Percentiles rank a stretch among this genome's conserved stretches.
Conservation (phyloP, 495 filamentous ascomycete genomes). For the Xylaria palmicola region DNA sequence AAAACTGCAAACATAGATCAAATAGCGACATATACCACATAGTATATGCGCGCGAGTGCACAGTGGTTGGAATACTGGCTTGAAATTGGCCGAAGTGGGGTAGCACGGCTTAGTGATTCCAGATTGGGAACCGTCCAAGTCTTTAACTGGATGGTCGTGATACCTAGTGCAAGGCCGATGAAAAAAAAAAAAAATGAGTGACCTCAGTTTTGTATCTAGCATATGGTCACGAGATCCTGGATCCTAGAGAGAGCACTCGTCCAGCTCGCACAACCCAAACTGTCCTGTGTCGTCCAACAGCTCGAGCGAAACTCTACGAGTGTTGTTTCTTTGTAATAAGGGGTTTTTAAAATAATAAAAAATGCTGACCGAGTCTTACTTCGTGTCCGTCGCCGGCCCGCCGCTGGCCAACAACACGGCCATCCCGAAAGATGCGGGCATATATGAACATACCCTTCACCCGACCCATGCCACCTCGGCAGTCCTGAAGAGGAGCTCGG, state of each 20-base stretch:
- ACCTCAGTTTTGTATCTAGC: neutral
- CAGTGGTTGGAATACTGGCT: neutral
- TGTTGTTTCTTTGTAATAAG: neutral
- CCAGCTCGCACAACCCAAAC: neutral
- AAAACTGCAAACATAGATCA: too few species aligned
- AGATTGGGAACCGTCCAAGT: neutral
- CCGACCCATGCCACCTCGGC: slow-evolving; percentile 66
- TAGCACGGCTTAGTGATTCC: neutral
- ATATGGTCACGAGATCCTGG: too few species aligned
- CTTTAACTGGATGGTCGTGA: slow-evolving; percentile 1
- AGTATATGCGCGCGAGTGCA: neutral
- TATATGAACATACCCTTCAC: slow-evolving; percentile 81
- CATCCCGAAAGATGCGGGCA: slow-evolving; percentile 72
- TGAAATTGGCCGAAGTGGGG: neutral
- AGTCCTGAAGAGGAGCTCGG: slow-evolving; percentile 91
- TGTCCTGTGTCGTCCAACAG: neutral
- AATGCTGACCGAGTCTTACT: slow-evolving; percentile 81
- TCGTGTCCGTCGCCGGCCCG: slow-evolving; percentile 68
- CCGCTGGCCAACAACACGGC: slow-evolving; percentile 63
- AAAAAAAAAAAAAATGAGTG: slow-evolving; percentile 7
- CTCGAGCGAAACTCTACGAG: neutral
- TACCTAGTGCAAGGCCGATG: too few species aligned
- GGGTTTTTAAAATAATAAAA: neutral
- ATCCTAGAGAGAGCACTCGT: neutral
- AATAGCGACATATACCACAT: too few species aligned